Base-by-base conservation (phyloP, 2,329 filamentous ascomycete species). In the Simplicillium sp. region DNA sequence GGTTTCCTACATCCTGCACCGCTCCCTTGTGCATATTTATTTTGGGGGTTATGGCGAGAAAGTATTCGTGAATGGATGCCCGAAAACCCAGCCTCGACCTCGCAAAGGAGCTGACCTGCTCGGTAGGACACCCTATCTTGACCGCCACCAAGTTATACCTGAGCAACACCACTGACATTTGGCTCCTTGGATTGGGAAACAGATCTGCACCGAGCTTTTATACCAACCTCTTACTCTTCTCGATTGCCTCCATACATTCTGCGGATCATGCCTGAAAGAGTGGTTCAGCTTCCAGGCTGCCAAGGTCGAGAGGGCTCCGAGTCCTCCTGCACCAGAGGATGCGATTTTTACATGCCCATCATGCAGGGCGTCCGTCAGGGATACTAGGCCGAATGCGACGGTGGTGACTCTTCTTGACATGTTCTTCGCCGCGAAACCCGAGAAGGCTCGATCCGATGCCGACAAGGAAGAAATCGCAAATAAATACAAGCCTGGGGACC, bases 121-220 rank as follows among this genome's bases (percentile, higher is more conserved):
- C 90, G 59, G 89, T 95, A 75, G 67, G 84, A 77, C 34, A 45
- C 37, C 45, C 38, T 29, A 14, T 20, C 33, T 18, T 43, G 33
- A 34, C 41, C 40, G 29, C 37, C 39, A 32, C 44, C 11, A 51
- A 32, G 16, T 20, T 17, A 32, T 14, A 32, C 18, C 32, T 18
- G 17, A 28, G 3, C 34, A 11, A 25, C 14, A 9, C 9, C 11
- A 9, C 20, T 25, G 20, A 25, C 20, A 9, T 25, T 25, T 25
- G 20, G 5, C 29, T 35, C 13, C 36, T 40, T 36, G 25, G n/a
- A 35, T 7, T 25, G 5, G 6, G 29, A 28, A 39, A 37, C 42
- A 96, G 89, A 98, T 98, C 55, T 98, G 92, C 70, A 94, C 90
- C 52, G 92, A 97, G 62, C 77, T 95, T 49, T 80, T 95, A 47